Percentiles rank a stretch among this genome's conserved stretches.
These are phyloP conservation scores for Leccinum uliginosum DNA, from an alignment of 768 basidiomycete species.

Conservation along the genomic window DNA sequence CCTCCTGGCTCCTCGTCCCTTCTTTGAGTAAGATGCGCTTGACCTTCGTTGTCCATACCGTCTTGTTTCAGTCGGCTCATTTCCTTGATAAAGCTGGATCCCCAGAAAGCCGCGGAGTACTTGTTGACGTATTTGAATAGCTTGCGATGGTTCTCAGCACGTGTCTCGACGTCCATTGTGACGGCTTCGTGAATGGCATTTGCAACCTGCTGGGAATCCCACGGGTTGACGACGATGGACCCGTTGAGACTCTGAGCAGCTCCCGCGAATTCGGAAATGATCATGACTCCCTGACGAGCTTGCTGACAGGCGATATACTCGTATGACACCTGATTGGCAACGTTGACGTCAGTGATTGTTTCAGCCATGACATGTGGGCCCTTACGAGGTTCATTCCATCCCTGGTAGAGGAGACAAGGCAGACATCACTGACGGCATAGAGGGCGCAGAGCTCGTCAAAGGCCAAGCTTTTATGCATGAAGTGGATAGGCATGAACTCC, in stretches of 20 bases:
- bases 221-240: constrained; percentile 95
- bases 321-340: constrained; percentile 78
- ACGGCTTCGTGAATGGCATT: constrained; percentile 96
- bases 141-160: constrained; percentile 93
- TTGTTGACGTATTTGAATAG: constrained; percentile 96
- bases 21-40: constrained; percentile 32
- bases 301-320: constrained; percentile 97
- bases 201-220: constrained; percentile 98
- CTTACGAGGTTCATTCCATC: constrained; percentile 99
- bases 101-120: constrained; percentile 92
- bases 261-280: constrained; percentile 97
- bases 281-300: constrained; percentile 91
- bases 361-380: constrained; percentile 1
- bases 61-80: constrained; percentile 59
- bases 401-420: constrained; percentile 89
- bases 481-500: constrained; percentile 99
- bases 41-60: constrained; percentile 32
- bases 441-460: constrained; percentile 98
- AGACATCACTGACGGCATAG: constrained; percentile 95
- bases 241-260: constrained; percentile 96
- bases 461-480: constrained; percentile 92
- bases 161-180: constrained; percentile 74
- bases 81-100: constrained; percentile 83
- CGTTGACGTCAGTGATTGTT: constrained; percentile 7
- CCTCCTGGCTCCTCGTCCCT: constrained; percentile 36